Percentiles rank a stretch among this genome's conserved stretches.
Conservation (phyloP, 2,329 filamentous ascomycete species). For the Monilinia polystroma region DNA sequence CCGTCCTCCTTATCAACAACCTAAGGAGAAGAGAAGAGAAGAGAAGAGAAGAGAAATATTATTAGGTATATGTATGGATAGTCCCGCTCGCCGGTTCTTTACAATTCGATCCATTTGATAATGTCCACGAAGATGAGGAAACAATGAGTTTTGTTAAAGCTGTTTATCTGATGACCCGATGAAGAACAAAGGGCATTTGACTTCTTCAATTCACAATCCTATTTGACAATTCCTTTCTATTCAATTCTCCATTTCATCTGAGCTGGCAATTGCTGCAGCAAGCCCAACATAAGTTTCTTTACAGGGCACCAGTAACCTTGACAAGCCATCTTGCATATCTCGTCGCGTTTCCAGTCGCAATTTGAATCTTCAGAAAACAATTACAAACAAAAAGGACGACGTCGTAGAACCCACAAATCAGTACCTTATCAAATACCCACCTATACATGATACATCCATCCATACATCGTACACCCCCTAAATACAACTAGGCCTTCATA, state of each 20-base stretch:
- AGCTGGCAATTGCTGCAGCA: constrained; percentile 23
- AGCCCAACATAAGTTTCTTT: not conserved
- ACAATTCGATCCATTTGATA: constrained; percentile 12
- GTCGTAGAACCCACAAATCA: constrained; percentile 19
- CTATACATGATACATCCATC: not conserved
- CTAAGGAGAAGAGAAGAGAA: not conserved
- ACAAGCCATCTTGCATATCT: constrained; percentile 24
- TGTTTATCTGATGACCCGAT: not conserved
- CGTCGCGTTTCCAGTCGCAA: constrained; percentile 11
- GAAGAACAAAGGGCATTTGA: not conserved
- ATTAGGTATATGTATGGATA: too few relatives aligned
- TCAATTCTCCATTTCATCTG: not conserved
- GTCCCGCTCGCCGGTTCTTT: constrained; percentile 5
- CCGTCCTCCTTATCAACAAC: constrained; percentile 2
- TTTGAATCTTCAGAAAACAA: constrained; percentile 10
- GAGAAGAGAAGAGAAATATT: too few relatives aligned
- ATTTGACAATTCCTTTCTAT: constrained; percentile 6
- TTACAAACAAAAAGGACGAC: constrained; percentile 6
- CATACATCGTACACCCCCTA: not conserved
- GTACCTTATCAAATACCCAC: constrained; percentile 11
- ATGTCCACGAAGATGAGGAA: constrained; percentile 6
- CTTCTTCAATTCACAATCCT: not conserved
- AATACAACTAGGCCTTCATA: not conserved
- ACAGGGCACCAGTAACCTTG: constrained; percentile 20
- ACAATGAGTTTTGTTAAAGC: not conserved